Evolutionary conservation across 768 basidiomycete genomes (phyloP), one percentile per base, ranked within the genome.

Genomic region (Hirschioporus abietinus): DNA sequence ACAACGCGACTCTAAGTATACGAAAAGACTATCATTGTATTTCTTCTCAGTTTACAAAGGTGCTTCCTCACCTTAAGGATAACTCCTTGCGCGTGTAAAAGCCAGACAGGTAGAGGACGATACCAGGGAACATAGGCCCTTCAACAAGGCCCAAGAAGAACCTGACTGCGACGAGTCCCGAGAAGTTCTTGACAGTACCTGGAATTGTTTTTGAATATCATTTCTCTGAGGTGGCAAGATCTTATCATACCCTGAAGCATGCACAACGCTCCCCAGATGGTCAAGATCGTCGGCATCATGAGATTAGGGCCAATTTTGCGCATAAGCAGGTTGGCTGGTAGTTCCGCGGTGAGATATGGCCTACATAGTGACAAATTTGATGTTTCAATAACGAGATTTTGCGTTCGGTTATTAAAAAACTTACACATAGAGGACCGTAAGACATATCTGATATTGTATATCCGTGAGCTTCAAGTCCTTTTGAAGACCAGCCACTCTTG

Each of bases 191-290:
- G 63, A 76, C 69, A 52, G 75, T 67, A 27, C 76, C 76, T 66
- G 75, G 75, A 25, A 17, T 64, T 15, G 62, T 5, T 1, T 52
- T 20, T 26, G 27, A 69, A 24, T 9, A 69, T 58, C 35, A 63
- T 25, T 12, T 62, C 66, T 66, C 66, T 10, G 20, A 35, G 34
- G 60, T 20, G 12, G 42, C 12, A 15, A 6, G 42, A 36, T 36
- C 3, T 52, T 52, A 15, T 20, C 42, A 52, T 52, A 30, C 64
- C 88, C 81, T 91, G 88, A 58, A 85, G 76, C 9, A 86, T 80
- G 12, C 83, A 81, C 17, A 87, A 81, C n/a, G 89, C 60, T n/a
- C 90, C 90, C 89, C 90, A 92, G 0, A 85, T 70, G 0, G 83
- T 81, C 61, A 90, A 75, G 82, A 90, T 85, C 0, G 83, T 74